phyloP scores from a whole-genome alignment of 1,139 yeast species.

The Kodamaea fungicola region DNA sequence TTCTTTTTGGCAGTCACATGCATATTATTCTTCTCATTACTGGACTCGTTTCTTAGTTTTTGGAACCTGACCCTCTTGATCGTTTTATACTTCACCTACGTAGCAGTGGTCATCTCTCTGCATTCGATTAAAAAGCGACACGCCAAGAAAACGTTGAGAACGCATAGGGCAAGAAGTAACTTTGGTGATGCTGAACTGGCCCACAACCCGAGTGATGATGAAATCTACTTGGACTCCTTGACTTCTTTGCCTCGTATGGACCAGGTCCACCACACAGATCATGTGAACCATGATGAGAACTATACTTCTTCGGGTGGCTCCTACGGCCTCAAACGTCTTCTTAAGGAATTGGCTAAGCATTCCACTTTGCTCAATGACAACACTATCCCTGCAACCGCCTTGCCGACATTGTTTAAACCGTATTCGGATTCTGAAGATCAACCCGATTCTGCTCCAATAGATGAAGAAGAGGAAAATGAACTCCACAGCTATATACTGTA shows the following conservation, averaged over 20 bases:
- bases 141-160: conserved; percentile 18
- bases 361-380: conserved; percentile 11
- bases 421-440: conserved; percentile 7
- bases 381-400: conserved; percentile 6
- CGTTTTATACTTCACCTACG: conserved; percentile 51
- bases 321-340: conserved; percentile 32
- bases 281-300: conserved; percentile 15
- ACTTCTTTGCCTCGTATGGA: conserved; percentile 21
- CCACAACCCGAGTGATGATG: conserved; percentile 5
- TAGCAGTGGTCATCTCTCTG: conserved; percentile 35
- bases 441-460: neutral
- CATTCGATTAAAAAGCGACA: conserved; percentile 25
- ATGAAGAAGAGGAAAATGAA: conserved; percentile 1
- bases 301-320: conserved; percentile 20
- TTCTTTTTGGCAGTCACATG: conserved; percentile 50
- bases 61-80: conserved; percentile 49
- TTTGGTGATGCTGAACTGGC: conserved; percentile 8
- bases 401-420: conserved; percentile 7
- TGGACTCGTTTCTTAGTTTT: conserved; percentile 43
- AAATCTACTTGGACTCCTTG: conserved; percentile 20
- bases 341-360: conserved; percentile 32
- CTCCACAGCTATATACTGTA: neutral
- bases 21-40: conserved; percentile 38
- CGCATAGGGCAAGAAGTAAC: conserved; percentile 29
- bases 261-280: conserved; percentile 17